A percentile compares a stretch with the other conserved stretches of the same genome.
Conservation (phyloP, 768 basidiomycete genomes). For the Calvatia gigantea region DNA sequence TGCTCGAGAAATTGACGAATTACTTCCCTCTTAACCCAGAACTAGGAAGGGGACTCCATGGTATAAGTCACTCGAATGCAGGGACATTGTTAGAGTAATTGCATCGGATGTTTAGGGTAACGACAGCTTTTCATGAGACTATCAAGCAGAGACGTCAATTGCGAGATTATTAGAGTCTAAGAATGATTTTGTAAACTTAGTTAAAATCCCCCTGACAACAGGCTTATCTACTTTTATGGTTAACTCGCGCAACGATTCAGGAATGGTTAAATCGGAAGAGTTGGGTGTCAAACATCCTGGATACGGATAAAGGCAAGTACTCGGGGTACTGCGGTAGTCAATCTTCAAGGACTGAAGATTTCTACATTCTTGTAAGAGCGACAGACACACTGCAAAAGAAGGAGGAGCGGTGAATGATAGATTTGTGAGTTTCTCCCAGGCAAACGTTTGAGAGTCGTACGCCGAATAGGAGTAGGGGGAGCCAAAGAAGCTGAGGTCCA, state of each 20-base stretch:
- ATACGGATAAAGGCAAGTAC: neutral
- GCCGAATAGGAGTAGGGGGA: neutral
- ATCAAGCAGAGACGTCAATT: neutral
- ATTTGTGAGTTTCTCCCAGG: neutral
- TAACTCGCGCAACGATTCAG: neutral
- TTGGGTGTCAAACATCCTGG: neutral
- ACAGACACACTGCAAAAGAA: neutral
- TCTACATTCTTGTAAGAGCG: neutral
- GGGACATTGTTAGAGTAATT: neutral
- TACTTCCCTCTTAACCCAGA: neutral
- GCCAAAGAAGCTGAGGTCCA: neutral
- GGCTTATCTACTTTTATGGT: neutral
- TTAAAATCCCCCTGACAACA: neutral
- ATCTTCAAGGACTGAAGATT: neutral
- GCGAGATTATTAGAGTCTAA: neutral
- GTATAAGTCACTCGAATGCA: no score
- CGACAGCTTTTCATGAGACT: no score
- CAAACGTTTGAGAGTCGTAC: neutral
- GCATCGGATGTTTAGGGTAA: neutral
- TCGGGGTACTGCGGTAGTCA: neutral
- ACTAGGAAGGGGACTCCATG: no score
- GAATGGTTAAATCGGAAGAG: neutral
- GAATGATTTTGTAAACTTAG: neutral
- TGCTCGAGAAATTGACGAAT: neutral
- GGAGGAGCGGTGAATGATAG: constrained; percentile 1